Evolutionary conservation across 306 rosid genomes (phyloP), one percentile per base, ranked within the genome.

Genomic region (Quercus glauca): DNA sequence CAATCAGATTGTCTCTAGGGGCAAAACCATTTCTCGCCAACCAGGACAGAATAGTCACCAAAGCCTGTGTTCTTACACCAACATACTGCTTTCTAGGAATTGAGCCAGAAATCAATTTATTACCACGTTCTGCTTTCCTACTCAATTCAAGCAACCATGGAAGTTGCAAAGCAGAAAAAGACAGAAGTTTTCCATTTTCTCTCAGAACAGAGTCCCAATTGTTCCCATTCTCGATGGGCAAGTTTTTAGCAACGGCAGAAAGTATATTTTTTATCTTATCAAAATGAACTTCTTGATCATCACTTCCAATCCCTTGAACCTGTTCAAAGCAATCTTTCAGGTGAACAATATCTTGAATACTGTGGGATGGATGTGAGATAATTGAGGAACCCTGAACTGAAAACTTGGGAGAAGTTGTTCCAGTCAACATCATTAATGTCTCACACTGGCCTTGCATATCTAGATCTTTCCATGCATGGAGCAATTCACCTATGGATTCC

Each of bases 401-500:
- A 75, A 88, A 86, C 11, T 81, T 74, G 58, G 94, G 88, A 85
- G 89, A 78, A 72, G 72, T 81, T 79, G 87, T 83, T 67, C 90
- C 90, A 18, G 93, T 82, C 74, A 80, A 85, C 82, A 73, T 82
- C 87, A 84, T 85, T 83, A 95, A 79, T 77, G 81, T 85, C 81
- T 90, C 93, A 83, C 93, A 95, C 80, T 90, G 98, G 75, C 94
- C 98, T 86, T 91, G 98, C 92, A 95, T 86, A 87, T 95, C 99
- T 69, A 93, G 87, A 81, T 95, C 99, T 86, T 95, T 93, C 99
- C 99, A 93, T 33, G 94, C 96, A 79, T 88, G 80, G 71, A 95
- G 94, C 87, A 95, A 90, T 90, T 93, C 99, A 70, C 93, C 86
- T 68, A 93, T 90, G 61, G 98, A 95, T 81, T 95, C 98, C 81